Percentiles rank a stretch among this genome's conserved stretches.
phyloP scores from a whole-genome alignment of 1,284 basidiomycete species.

The Athelia sp. region DNA sequence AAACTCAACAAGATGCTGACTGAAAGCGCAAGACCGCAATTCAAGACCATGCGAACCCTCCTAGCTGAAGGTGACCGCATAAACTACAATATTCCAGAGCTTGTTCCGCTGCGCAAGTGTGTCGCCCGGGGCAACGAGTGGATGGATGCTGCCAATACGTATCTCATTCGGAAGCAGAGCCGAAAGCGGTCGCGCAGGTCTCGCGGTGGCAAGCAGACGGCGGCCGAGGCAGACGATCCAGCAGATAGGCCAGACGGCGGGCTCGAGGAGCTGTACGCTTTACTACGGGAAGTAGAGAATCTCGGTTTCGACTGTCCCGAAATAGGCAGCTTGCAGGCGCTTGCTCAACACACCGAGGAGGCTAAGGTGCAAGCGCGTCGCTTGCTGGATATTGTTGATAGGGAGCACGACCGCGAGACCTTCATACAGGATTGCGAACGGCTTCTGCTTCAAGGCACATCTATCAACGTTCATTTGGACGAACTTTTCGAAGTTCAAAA shows the following conservation, averaged over 20 bases:
- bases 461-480: constrained; percentile 73
- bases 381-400: constrained; percentile 40
- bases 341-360: constrained; percentile 65
- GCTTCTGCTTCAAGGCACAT: constrained; percentile 62
- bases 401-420: constrained; percentile 41
- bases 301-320: constrained; percentile 82
- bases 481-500: constrained; percentile 73
- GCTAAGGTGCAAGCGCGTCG: constrained; percentile 49
- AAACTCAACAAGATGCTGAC: constrained; percentile 67
- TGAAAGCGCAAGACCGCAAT: constrained; percentile 65
- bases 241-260: constrained; percentile 65
- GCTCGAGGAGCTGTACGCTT: constrained; percentile 59
- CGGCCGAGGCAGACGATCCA: constrained; percentile 49
- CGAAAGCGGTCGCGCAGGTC: constrained; percentile 66
- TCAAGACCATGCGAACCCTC: constrained; percentile 74
- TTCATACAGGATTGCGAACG: constrained; percentile 68
- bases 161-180: constrained; percentile 67
- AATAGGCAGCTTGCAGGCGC: constrained; percentile 49
- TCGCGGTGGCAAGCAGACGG: constrained; percentile 43
- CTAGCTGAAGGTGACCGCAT: constrained; percentile 87
- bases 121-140: constrained; percentile 80
- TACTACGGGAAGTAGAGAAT: constrained; percentile 65
- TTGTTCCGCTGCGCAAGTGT: constrained; percentile 71
- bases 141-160: constrained; percentile 73
- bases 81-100: constrained; percentile 68